Percentiles rank a stretch among this genome's conserved stretches.
phyloP scores from a whole-genome alignment of 768 basidiomycete genomes.

The Gloeostereum incarnatum region DNA sequence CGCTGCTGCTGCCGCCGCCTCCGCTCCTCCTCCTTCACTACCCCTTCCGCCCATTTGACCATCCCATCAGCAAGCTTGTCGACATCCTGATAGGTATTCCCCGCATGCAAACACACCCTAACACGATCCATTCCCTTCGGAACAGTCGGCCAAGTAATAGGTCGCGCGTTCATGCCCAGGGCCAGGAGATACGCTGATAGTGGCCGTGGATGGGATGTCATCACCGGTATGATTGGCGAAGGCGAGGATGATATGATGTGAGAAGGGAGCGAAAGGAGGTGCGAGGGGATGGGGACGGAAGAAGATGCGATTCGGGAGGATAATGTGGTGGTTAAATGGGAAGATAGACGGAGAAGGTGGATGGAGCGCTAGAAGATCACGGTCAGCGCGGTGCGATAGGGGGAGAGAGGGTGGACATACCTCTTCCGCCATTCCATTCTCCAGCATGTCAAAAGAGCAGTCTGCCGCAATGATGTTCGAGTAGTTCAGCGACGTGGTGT shows the following conservation, averaged over 20 bases:
- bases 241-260: slow-evolving; percentile 20
- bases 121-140: slow-evolving; percentile 81
- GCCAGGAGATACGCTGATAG: slow-evolving; percentile 58
- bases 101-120: slow-evolving; percentile 81
- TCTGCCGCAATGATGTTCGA: slow-evolving; percentile 69
- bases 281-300: slow-evolving; percentile 24
- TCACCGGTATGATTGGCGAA: slow-evolving; percentile 80
- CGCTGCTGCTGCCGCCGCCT: too few species aligned
- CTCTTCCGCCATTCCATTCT: slow-evolving; percentile 51
- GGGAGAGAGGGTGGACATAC: slow-evolving; percentile 25
- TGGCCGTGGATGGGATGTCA: slow-evolving; percentile 68
- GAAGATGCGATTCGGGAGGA: slow-evolving; percentile 25
- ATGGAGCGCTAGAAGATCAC: slow-evolving; percentile 15
- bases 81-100: too few species aligned
- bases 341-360: slow-evolving; percentile 35
- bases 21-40: too few species aligned
- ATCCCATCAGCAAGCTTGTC: too few species aligned
- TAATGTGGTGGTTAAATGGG: slow-evolving; percentile 23
- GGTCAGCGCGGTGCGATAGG: slow-evolving; percentile 6
- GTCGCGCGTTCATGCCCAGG: slow-evolving; percentile 55
- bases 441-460: slow-evolving; percentile 73
- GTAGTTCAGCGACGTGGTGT: slow-evolving; percentile 79
- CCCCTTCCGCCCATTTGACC: too few species aligned
- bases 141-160: slow-evolving; percentile 85
- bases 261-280: slow-evolving; percentile 11